Base-by-base conservation (phyloP, 768 basidiomycete genomes). In the Galerina marginata region DNA sequence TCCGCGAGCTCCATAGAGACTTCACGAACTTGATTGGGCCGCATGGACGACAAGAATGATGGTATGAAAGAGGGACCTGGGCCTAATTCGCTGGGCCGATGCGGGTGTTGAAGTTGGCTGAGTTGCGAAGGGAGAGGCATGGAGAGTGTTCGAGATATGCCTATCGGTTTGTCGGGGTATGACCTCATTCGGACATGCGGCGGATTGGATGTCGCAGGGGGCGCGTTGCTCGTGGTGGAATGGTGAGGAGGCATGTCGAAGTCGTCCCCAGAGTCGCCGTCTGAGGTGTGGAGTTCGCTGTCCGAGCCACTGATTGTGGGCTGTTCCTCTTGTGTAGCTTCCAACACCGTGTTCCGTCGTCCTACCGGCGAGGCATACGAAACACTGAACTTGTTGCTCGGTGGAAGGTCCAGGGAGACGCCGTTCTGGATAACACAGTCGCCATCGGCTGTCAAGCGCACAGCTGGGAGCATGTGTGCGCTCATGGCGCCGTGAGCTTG, bases 1-100 rank as follows among this genome's bases (percentile, higher is more conserved):
- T 97, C 96, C 11, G 96, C 94, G 12, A 97, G 81, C 74, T 98
- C 95, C 29, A 91, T 76, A 0, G 94, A 93, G 56, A 96, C 78
- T 60, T 91, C 90, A 45, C 84, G 83, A 63, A 90, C 78, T 58
- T 79, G 82, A 3, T 76, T 69, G 9, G 70, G 69, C 12, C 61
- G 54, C 62, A 71, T 9, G 72, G 68, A 36, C 58, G 58, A 48
- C 45, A 65, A 47, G 65, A 56, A 54, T 42, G 70, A 54, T 60
- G 67, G 58, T 42, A 66, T 57, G 60, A 63, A 54, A 63, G 60
- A 60, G 39, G 54, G 26, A 6, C 53, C 58, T 25, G 61, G 26
- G 6, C 53, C 58, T 25, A 60, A 47, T 45, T 64, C 29, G 54
- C 64, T 57, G 33, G 66, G 67, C 62, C 86, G 79, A 65, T 79